Conservation (phyloP, 2,329 filamentous ascomycete species). For the Colletotrichum sidae region DNA sequence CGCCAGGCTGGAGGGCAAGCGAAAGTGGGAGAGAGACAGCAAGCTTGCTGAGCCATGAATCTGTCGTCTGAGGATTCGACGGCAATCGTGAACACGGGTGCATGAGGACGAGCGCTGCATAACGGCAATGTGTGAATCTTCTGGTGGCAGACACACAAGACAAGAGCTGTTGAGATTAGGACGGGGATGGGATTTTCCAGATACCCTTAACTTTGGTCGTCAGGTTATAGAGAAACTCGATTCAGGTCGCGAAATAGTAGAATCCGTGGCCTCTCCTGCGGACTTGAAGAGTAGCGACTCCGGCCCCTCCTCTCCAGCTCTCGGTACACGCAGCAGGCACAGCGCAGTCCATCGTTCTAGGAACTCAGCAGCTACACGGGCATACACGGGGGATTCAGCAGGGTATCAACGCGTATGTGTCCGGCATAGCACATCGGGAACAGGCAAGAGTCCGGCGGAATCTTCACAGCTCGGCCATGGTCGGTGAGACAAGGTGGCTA, state of each 20-base stretch:
- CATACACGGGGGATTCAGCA: too few species aligned
- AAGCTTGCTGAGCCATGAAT: conserved; percentile 27
- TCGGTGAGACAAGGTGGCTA: conserved; percentile 4
- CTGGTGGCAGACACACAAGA: conserved; percentile 16
- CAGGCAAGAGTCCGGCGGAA: too few species aligned
- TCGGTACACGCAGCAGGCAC: too few species aligned
- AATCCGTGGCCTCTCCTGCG: conserved; percentile 17
- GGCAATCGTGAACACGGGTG: conserved; percentile 5
- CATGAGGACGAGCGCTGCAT: conserved; percentile 5
- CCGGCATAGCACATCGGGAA: too few species aligned
- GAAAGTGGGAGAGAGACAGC: conserved; percentile 42
- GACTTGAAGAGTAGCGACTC: background rate
- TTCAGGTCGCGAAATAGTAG: conserved; percentile 41
- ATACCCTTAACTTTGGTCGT: conserved; percentile 50
- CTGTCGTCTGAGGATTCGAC: background rate
- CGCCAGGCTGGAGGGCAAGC: conserved; percentile 52
- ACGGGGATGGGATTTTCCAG: conserved; percentile 40
- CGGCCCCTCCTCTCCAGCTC: background rate
- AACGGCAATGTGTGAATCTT: conserved; percentile 21
- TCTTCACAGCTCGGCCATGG: too few species aligned
- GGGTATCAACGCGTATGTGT: too few species aligned
- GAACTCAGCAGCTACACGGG: too few species aligned
- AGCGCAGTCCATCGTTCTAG: background rate
- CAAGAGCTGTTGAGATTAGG: conserved; percentile 32
- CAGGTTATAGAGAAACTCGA: conserved; percentile 50